Percentiles rank a stretch among this genome's conserved stretches.
Conservation (phyloP, 805 yeast species). For the Starmerella lactis-condensi region DNA sequence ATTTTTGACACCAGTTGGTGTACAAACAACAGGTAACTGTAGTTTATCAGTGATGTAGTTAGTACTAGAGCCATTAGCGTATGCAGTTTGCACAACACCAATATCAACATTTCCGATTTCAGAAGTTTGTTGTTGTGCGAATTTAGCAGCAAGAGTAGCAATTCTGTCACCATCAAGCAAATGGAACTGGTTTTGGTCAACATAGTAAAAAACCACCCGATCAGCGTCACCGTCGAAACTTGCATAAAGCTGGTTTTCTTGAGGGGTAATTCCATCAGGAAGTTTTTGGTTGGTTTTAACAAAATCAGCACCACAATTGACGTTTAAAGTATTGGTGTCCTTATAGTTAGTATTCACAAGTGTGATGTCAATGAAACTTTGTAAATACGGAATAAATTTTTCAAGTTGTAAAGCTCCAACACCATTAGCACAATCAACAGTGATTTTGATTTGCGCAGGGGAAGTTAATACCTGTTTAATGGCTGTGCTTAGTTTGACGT, state of each 20-base stretch:
- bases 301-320: constrained; percentile 82
- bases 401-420: constrained; percentile 68
- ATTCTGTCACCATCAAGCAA: constrained; percentile 83
- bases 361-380: constrained; percentile 26
- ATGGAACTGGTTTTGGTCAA: constrained; percentile 21
- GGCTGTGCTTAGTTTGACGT: constrained; percentile 38
- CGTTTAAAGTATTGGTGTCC: constrained; percentile 45
- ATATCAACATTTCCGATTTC: constrained; percentile 31
- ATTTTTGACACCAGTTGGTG: constrained; percentile 94
- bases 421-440: constrained; percentile 91
- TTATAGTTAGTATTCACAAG: constrained; percentile 36
- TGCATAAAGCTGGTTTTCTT: constrained; percentile 37
- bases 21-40: constrained; percentile 62
- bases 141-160: constrained; percentile 61
- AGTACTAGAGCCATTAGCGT: constrained; percentile 89
- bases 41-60: constrained; percentile 42
- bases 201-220: constrained; percentile 57
- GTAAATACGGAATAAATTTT: constrained; percentile 30
- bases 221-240: constrained; percentile 98
- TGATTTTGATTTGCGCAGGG: constrained; percentile 27
- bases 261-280: constrained; percentile 41
- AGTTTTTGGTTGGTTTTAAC: constrained; percentile 75
- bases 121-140: constrained; percentile 32
- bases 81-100: constrained; percentile 94
- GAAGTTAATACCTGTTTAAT: constrained; percentile 25